Base-by-base conservation (phyloP, 2,329 filamentous ascomycete genomes). In the Fusarium cicatricum region DNA sequence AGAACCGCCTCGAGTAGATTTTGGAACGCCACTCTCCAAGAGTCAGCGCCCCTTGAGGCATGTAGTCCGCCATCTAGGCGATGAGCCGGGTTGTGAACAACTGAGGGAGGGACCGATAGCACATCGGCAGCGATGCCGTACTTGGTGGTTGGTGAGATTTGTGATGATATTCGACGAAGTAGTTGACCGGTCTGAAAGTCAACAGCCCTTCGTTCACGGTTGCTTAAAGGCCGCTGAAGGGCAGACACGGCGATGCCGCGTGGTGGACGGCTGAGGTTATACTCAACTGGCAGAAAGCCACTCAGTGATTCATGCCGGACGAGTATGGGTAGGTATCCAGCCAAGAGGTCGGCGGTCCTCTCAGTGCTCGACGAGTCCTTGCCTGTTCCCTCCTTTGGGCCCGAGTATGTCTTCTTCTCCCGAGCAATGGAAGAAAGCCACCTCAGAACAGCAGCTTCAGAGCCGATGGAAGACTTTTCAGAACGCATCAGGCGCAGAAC, bases 1-100 rank as follows among this genome's bases (percentile, higher is more conserved):
- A 88, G 69, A 3, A 84, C 73, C 1, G 77, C 77, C 60, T 88
- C 85, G 9, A 88, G 68, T 49, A 88, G 71, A 3, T 77, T 74
- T 33, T 83, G 78, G 49, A 89, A 89, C 1, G 84, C 83, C 28
- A 78, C 74, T 1, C 78, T 78, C 86, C 86, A 89, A 2, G 77
- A 79, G 6, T 69, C 69, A 11, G 67, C 64, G 6, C 67, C 67
- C 19, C 58, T 63, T n/a, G 64, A 64, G 12, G 53, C 41, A 44
- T 67, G 52, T 5, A 70, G 60, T 21, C 60, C 62, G 15, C 67
- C 67, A 17, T 68, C 67, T 21, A 67, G 42, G 11, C 65, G 65
- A 16, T 42, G 49, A 12, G 54, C 28, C 17, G 60, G 49, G n/a
- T 55, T 48, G 26, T 53, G 55, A 21, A 49, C 31, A 15, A 45